A percentile compares a stretch with the other conserved stretches of the same genome.
phyloP scores from a whole-genome alignment of 805 yeast species.

The Suhomyces faveliae region DNA sequence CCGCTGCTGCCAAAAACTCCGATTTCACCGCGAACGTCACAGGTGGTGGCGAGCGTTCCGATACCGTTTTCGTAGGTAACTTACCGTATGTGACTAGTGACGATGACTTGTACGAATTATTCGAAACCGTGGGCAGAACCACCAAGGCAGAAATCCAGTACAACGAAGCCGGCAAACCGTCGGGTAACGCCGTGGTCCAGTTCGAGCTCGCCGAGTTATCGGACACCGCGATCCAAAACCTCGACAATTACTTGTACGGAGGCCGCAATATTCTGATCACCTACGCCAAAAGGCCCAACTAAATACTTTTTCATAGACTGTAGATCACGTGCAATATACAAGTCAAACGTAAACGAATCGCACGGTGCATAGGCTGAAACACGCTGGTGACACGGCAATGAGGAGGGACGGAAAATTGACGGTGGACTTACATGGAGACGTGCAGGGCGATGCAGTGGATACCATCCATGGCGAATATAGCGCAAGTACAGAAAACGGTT shows the following conservation, averaged over 20 bases:
- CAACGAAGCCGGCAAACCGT: conserved; percentile 57
- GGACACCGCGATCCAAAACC: conserved; percentile 67
- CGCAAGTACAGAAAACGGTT: neutral
- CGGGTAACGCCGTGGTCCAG: conserved; percentile 84
- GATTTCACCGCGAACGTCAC: conserved; percentile 66
- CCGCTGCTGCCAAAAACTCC: conserved; percentile 34
- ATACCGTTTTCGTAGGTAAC: conserved; percentile 64
- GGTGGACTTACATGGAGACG: neutral
- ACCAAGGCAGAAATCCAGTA: conserved; percentile 72
- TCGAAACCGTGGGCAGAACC: conserved; percentile 80
- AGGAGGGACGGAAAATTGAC: neutral
- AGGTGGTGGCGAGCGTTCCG: conserved; percentile 54
- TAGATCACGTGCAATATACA: neutral
- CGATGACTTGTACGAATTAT: conserved; percentile 79
- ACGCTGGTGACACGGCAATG: neutral
- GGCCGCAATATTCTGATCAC: conserved; percentile 68
- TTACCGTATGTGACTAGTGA: conserved; percentile 88
- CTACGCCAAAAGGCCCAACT: conserved; percentile 48
- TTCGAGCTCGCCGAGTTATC: conserved; percentile 68
- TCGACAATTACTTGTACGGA: conserved; percentile 82
- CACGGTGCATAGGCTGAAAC: too few species aligned
- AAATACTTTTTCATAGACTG: neutral
- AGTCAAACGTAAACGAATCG: neutral
- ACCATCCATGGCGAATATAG: neutral
- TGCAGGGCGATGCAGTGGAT: neutral